These are phyloP conservation scores for Penicillium roqueforti DNA, from an alignment of 495 filamentous ascomycete species.

Conservation along the genomic window DNA sequence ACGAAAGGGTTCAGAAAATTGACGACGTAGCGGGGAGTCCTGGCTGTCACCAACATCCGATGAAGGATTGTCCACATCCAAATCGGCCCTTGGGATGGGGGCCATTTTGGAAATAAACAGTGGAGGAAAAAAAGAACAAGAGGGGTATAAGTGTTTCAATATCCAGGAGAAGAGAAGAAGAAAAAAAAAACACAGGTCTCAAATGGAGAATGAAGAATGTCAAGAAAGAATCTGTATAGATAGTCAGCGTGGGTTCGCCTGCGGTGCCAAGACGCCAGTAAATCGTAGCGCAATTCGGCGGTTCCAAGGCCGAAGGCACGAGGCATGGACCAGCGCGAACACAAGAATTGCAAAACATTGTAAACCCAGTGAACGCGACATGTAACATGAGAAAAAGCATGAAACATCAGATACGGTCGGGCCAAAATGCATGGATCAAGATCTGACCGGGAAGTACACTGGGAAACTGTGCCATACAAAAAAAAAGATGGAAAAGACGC, in stretches of 20 bases:
- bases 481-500: slow-evolving; percentile 8
- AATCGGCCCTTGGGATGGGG: slow-evolving; percentile 34
- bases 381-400: background rate
- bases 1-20: slow-evolving; percentile 43
- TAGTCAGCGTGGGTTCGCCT: slow-evolving; percentile 41
- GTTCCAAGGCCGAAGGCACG: slow-evolving; percentile 11
- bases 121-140: background rate
- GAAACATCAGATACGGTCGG: slow-evolving; percentile 26
- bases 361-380: background rate
- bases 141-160: background rate
- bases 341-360: background rate
- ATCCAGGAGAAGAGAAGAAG: slow-evolving; percentile 5
- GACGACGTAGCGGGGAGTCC: slow-evolving; percentile 42
- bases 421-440: slow-evolving; percentile 31
- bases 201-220: slow-evolving; percentile 13
- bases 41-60: slow-evolving; percentile 39
- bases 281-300: slow-evolving; percentile 28
- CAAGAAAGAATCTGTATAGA: slow-evolving; percentile 30
- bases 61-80: slow-evolving; percentile 39
- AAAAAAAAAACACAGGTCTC: slow-evolving; percentile 5
- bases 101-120: slow-evolving; percentile 25
- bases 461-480: slow-evolving; percentile 9
- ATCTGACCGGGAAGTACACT: slow-evolving; percentile 21
- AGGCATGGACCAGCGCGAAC: background rate
- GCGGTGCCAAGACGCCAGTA: slow-evolving; percentile 42